Conservation (phyloP, 257 asterid genomes). For the Solanum piurae region DNA sequence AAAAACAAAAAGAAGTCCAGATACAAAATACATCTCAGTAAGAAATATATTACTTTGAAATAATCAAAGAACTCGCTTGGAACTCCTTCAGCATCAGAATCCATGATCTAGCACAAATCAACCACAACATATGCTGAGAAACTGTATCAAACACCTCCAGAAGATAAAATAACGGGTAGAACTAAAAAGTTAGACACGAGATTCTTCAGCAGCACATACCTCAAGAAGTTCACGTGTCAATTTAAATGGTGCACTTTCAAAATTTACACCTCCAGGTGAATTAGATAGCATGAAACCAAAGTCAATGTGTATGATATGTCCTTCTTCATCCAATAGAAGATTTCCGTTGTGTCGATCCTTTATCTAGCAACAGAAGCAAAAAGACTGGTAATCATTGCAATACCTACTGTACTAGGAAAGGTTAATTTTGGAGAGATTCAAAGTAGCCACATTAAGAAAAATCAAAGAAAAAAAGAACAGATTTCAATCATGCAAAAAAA, state of each 20-base stretch:
- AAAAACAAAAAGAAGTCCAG: not conserved
- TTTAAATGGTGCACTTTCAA: slow-evolving; percentile 98
- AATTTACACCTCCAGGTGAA: slow-evolving; percentile 99
- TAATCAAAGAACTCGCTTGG: slow-evolving; percentile 98
- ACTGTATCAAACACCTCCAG: not conserved
- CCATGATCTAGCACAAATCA: slow-evolving; percentile 72
- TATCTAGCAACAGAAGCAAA: slow-evolving; percentile 30
- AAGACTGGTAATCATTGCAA: not conserved
- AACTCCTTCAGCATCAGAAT: slow-evolving; percentile 98
- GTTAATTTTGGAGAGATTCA: not conserved
- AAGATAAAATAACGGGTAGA: not conserved
- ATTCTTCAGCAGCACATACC: slow-evolving; percentile 28
- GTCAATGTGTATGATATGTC: slow-evolving; percentile 97
- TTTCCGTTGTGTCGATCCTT: slow-evolving; percentile 98
- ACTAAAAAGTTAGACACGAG: not conserved
- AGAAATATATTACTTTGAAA: slow-evolving; percentile 48
- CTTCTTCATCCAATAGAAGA: slow-evolving; percentile 98
- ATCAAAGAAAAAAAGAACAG: not conserved
- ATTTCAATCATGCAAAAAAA: not conserved
- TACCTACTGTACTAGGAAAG: not conserved
- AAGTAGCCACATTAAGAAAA: not conserved
- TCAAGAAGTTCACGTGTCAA: slow-evolving; percentile 98
- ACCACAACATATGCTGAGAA: not conserved
- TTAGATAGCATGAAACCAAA: slow-evolving; percentile 99
- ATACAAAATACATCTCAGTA: not conserved